phyloP scores from a whole-genome alignment of 2,329 filamentous ascomycete species.

The Coniochaeta prunicola region DNA sequence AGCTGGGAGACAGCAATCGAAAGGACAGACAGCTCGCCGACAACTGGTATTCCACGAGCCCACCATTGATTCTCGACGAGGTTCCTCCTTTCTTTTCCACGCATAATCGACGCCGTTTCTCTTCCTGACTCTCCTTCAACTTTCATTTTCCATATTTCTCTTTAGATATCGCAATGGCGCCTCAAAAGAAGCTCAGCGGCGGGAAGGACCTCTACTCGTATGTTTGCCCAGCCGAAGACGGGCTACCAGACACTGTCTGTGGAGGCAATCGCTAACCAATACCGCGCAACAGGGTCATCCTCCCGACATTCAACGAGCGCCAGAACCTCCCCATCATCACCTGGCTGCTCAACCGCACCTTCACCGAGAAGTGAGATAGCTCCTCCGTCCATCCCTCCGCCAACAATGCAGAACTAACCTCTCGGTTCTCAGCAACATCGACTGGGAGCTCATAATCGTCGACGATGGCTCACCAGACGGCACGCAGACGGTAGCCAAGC shows the following conservation, averaged over 20 bases:
- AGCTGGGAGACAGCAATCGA: not conserved
- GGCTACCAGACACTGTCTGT: not conserved
- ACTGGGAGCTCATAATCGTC: slow-evolving; percentile 97
- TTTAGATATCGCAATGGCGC: not conserved
- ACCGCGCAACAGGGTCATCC: slow-evolving; percentile 52
- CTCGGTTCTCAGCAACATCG: slow-evolving; percentile 58
- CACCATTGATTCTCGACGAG: slow-evolving; percentile 6
- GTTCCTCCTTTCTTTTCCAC: slow-evolving; percentile 5
- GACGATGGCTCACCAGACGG: slow-evolving; percentile 97
- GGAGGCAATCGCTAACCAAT: not conserved
- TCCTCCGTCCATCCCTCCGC: not conserved
- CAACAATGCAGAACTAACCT: not conserved
- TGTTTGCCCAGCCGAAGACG: not conserved
- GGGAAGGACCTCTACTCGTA: slow-evolving; percentile 2
- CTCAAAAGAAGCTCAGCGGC: not conserved
- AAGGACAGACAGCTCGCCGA: not conserved
- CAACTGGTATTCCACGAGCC: not conserved
- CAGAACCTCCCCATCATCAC: slow-evolving; percentile 92
- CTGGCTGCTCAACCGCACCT: slow-evolving; percentile 89
- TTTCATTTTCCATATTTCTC: not conserved
- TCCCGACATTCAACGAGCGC: slow-evolving; percentile 98
- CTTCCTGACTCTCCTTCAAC: slow-evolving; percentile 10
- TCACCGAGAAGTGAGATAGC: slow-evolving; percentile 68
- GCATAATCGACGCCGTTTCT: slow-evolving; percentile 4
- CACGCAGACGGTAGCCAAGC: slow-evolving; percentile 82